Base-by-base conservation (phyloP, 2,329 filamentous ascomycete genomes). In the Conoideocrella luteorostrata region DNA sequence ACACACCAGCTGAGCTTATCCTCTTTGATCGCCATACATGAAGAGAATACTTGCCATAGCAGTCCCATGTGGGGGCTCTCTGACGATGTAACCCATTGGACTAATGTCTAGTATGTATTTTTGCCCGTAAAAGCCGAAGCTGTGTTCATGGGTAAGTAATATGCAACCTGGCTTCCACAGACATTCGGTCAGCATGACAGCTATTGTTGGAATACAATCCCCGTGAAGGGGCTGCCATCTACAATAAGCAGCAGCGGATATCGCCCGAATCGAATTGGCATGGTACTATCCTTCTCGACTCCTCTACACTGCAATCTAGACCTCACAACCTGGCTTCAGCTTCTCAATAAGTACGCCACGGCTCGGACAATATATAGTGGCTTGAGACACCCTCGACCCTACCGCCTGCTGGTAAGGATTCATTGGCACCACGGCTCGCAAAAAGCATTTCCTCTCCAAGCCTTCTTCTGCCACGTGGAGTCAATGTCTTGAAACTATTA, bases 361-460 rank as follows among this genome's bases (percentile, higher is more conserved):
- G 39, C 33, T 37, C 33, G 21, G 26, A 32, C 22, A 45, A 15
- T 45, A 42, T 42, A 45, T 45, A 45, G 44, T 42, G 39, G 44
- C 44, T 42, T 45, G 44, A 39, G 39, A 42, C 44, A 45, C 18
- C n/a, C 21, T 35, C 39, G 29, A 35, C 15, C 34, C 23, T 32
- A 7, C 32, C 38, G 22, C 38, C 18, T 40, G 28, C 22, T 32
- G 38, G 26, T 22, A 15, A 40, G 39, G 39, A n/a, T 41, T 18
- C 39, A 41, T 41, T 26, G 20, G 20, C 15, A 41, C 28, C 10
- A 13, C 6, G 17, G 29, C 29, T 33, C 32, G 9, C 23, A 35
- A 37, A 28, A 26, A 41, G 18, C 39, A 18, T 41, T 34, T 13
- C n/a, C 13, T 29, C 26, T 12, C 32, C n/a, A 21, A 21, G 11